Percentiles rank a stretch among this genome's conserved stretches.
Evolutionary conservation across 228 moss, liverwort and hornwort species (phyloP).

Genomic region (Sphagnum magellanicum): DNA sequence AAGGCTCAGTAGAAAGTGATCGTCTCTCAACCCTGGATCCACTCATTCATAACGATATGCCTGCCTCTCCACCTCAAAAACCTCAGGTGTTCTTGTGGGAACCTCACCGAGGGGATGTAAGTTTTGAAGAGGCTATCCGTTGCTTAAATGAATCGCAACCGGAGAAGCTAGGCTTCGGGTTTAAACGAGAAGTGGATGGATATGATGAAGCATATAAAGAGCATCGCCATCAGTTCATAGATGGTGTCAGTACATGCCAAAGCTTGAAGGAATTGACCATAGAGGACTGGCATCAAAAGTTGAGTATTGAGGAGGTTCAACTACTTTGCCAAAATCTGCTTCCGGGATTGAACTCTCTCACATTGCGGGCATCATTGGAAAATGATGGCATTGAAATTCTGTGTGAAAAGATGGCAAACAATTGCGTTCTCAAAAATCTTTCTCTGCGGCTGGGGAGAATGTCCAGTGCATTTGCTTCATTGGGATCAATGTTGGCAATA

Average conservation of each 20-base stretch:
- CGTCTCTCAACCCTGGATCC: too few species aligned
- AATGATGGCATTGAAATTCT: background rate
- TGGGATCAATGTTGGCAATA: background rate
- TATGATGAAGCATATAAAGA: too few species aligned
- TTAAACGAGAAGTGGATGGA: too few species aligned
- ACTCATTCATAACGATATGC: too few species aligned
- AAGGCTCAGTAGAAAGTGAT: too few species aligned
- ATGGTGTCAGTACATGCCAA: background rate
- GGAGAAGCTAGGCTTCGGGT: too few species aligned
- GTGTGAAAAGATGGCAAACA: background rate
- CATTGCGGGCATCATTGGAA: background rate
- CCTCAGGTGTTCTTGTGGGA: too few species aligned
- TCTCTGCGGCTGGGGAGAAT: background rate
- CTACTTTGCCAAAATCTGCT: background rate
- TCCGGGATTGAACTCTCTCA: too few species aligned
- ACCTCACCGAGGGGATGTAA: too few species aligned
- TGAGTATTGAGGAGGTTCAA: background rate
- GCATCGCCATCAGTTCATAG: background rate
- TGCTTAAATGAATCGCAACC: too few species aligned
- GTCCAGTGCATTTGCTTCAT: background rate
- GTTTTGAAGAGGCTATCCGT: too few species aligned
- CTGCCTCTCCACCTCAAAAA: too few species aligned
- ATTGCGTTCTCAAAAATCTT: background rate
- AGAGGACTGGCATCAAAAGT: fast-evolving
- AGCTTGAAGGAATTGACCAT: background rate